A percentile compares a stretch with the other conserved stretches of the same genome.
Conservation (phyloP, 768 basidiomycete genomes). For the Suillus plorans region DNA sequence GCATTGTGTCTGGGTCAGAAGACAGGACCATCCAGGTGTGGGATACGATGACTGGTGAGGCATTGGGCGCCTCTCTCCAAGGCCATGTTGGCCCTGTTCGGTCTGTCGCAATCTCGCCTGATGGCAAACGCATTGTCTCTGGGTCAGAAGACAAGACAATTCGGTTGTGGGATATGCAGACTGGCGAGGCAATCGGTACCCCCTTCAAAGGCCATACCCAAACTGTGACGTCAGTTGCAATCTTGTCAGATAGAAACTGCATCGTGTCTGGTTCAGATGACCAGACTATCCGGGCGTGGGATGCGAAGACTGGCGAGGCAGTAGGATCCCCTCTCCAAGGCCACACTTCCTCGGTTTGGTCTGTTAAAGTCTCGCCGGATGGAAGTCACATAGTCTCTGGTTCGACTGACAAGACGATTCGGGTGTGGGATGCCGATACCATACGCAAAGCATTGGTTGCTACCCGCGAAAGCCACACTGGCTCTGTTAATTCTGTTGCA, state of each 20-base stretch:
- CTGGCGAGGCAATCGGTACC: neutral
- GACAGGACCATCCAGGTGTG: conserved; percentile 3
- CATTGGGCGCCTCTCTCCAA: neutral
- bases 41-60: neutral
- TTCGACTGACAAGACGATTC: neutral
- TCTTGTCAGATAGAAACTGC: neutral
- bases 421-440: neutral
- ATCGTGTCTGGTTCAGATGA: neutral
- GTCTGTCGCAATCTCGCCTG: conserved; percentile 11
- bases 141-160: neutral
- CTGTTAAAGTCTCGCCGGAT: neutral
- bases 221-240: neutral
- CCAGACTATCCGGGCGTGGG: neutral
- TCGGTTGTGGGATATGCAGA: conserved; percentile 1
- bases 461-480: neutral
- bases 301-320: neutral
- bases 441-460: neutral
- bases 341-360: neutral
- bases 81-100: conserved; percentile 1
- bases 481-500: neutral
- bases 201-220: neutral
- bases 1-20: conserved; percentile 2
- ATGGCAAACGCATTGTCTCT: neutral
- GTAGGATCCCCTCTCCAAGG: neutral
- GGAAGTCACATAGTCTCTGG: neutral